Percentiles rank a stretch among this genome's conserved stretches.
phyloP scores from a whole-genome alignment of 257 asterid species.

The Fraxinus anomala region DNA sequence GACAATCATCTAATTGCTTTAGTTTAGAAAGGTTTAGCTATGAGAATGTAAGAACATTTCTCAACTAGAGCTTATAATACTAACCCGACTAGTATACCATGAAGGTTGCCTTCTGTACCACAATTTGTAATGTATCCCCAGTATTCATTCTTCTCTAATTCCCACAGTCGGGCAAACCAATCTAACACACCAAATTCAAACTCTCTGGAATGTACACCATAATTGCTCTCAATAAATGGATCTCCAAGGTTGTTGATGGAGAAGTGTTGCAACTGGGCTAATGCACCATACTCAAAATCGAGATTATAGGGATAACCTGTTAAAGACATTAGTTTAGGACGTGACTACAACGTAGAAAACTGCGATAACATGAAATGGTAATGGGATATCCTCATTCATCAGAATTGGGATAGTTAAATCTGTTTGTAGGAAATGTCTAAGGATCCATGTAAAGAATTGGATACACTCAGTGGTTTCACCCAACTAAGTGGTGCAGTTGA shows the following conservation, averaged over 20 bases:
- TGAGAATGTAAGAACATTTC: no score
- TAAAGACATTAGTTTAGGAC: neutral
- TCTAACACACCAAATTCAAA: constrained; percentile 33
- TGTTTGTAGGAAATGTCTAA: no score
- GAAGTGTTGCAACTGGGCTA: constrained; percentile 22
- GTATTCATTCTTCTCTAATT: constrained; percentile 29
- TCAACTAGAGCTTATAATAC: neutral
- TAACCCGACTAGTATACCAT: constrained; percentile 28
- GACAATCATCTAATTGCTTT: no score
- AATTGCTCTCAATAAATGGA: constrained; percentile 30
- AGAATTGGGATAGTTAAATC: no score
- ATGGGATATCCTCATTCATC: no score
- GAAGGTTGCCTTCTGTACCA: constrained; percentile 37
- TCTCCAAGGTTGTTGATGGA: constrained; percentile 30
- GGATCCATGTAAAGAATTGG: no score
- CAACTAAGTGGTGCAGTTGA: no score
- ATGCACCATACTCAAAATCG: constrained; percentile 24
- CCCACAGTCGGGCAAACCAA: constrained; percentile 34
- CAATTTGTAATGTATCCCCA: constrained; percentile 36
- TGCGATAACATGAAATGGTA: neutral
- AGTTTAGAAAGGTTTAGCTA: no score
- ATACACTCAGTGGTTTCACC: no score
- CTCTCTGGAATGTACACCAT: constrained; percentile 32
- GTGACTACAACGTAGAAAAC: neutral
- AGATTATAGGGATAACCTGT: constrained; percentile 25